These are phyloP conservation scores for Meripilus lineatus DNA, from an alignment of 1,284 basidiomycete genomes.

Conservation along the genomic window DNA sequence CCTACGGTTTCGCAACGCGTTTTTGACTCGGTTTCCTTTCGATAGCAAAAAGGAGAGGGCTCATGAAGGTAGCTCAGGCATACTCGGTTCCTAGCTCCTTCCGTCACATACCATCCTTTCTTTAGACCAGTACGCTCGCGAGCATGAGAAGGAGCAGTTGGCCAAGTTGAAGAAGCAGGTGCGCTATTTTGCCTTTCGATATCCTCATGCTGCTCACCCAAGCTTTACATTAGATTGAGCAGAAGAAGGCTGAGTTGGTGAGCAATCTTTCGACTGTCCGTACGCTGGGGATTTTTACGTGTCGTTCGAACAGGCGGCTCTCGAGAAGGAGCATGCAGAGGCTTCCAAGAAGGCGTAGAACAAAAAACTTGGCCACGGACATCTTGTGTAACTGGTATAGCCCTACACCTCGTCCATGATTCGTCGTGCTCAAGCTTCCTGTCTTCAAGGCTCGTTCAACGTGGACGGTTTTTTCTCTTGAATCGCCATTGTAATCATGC, in stretches of 20 bases:
- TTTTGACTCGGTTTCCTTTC: not conserved
- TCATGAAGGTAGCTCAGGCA: slow-evolving; percentile 56
- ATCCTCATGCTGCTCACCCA: not conserved
- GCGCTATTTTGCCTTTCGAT: slow-evolving; percentile 16
- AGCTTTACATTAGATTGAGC: slow-evolving; percentile 40
- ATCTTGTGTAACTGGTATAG: too few species aligned
- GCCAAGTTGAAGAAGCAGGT: slow-evolving; percentile 56
- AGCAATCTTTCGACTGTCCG: slow-evolving; percentile 15
- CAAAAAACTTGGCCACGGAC: too few species aligned
- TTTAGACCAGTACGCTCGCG: slow-evolving; percentile 54
- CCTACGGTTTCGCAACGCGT: slow-evolving; percentile 16
- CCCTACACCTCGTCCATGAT: too few species aligned
- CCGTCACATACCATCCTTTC: too few species aligned
- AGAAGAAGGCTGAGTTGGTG: slow-evolving; percentile 56
- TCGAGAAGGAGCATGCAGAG: slow-evolving; percentile 36
- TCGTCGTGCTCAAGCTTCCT: too few species aligned
- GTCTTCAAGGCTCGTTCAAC: too few species aligned
- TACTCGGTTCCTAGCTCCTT: too few species aligned
- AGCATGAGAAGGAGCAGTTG: slow-evolving; percentile 50
- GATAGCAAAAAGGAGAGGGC: slow-evolving; percentile 70
- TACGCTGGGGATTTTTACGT: not conserved
- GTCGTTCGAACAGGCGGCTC: slow-evolving; percentile 22
- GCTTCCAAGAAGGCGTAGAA: too few species aligned
- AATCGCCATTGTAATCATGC: too few species aligned
- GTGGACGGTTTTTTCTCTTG: too few species aligned